Evolutionary conservation across 202 grass and related monocot species (phyloP).

Genomic region (Digitaria exilis): DNA sequence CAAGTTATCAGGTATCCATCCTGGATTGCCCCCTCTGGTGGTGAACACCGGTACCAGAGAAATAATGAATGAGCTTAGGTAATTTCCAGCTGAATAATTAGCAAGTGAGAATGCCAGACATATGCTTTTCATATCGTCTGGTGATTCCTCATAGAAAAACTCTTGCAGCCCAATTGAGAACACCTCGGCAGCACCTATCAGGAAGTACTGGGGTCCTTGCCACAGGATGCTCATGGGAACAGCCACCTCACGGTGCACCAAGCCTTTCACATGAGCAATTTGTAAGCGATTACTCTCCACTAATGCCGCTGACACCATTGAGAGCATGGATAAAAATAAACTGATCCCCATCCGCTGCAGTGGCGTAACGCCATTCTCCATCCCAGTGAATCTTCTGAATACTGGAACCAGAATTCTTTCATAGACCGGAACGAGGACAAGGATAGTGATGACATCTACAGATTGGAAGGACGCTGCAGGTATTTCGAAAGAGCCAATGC

Average conservation of each 20-base stretch:
- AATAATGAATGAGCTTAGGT: slow-evolving; percentile 59
- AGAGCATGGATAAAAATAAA: slow-evolving; percentile 49
- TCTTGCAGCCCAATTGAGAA: slow-evolving; percentile 58
- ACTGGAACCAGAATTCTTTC: slow-evolving; percentile 54
- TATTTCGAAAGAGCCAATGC: slow-evolving; percentile 52
- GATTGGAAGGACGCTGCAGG: slow-evolving; percentile 69
- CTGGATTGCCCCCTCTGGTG: slow-evolving; percentile 24
- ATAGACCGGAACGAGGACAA: slow-evolving; percentile 52
- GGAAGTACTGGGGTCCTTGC: slow-evolving; percentile 67
- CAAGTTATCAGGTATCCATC: slow-evolving; percentile 65
- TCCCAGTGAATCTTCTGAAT: slow-evolving; percentile 42
- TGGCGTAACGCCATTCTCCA: slow-evolving; percentile 39
- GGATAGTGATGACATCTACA: slow-evolving; percentile 56
- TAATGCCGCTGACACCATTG: slow-evolving; percentile 55
- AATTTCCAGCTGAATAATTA: slow-evolving; percentile 48
- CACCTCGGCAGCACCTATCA: slow-evolving; percentile 52
- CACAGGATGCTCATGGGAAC: slow-evolving; percentile 68
- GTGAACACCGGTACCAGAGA: slow-evolving; percentile 51
- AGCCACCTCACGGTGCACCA: slow-evolving; percentile 30
- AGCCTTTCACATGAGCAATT: neutral
- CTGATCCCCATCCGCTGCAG: slow-evolving; percentile 49
- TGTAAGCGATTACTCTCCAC: slow-evolving; percentile 43
- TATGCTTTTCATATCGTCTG: slow-evolving; percentile 56
- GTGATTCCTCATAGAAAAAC: slow-evolving; percentile 67
- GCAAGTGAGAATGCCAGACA: slow-evolving; percentile 51